These are phyloP conservation scores for Tolypocladium sp. DNA, from an alignment of 2,329 filamentous ascomycete species.

Conservation along the genomic window DNA sequence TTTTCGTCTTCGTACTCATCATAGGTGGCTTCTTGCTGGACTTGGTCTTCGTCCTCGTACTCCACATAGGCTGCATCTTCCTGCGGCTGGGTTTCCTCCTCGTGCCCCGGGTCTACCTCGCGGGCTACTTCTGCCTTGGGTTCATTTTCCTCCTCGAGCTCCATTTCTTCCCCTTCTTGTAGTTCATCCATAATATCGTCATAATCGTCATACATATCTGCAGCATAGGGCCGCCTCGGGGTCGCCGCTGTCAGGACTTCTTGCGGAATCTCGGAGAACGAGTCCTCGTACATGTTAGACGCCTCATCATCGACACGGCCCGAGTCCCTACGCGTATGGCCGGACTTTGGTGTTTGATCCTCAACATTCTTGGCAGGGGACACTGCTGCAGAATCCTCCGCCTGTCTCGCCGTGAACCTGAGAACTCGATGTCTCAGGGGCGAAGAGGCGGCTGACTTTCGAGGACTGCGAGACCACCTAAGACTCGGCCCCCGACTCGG, in stretches of 20 bases:
- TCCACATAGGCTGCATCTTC: slow-evolving; percentile 2
- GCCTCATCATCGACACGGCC: slow-evolving; percentile 16
- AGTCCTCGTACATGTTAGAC: slow-evolving; percentile 38
- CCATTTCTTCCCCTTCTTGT: not conserved
- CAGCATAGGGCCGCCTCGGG: slow-evolving; percentile 19
- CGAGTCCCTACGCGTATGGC: slow-evolving; percentile 3
- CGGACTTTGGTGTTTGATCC: slow-evolving; percentile 1
- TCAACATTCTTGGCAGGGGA: not conserved
- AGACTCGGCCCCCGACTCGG: slow-evolving; percentile 16
- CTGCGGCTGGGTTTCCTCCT: slow-evolving; percentile 3
- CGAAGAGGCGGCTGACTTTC: slow-evolving; percentile 15
- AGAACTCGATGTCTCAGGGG: slow-evolving; percentile 24
- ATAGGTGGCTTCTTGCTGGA: slow-evolving; percentile 1
- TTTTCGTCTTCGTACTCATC: slow-evolving; percentile 3
- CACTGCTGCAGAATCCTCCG: slow-evolving; percentile 5
- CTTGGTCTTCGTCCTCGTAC: slow-evolving; percentile 1
- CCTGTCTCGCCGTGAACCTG: slow-evolving; percentile 16
- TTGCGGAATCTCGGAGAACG: slow-evolving; percentile 48
- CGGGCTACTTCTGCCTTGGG: not conserved
- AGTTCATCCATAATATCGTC: slow-evolving; percentile 2
- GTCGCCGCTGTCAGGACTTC: slow-evolving; percentile 40
- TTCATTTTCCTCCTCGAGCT: slow-evolving; percentile 5
- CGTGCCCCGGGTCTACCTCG: not conserved
- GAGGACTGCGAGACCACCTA: slow-evolving; percentile 25
- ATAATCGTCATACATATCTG: slow-evolving; percentile 2